These are phyloP conservation scores for Tetradesmus obliquus DNA, from an alignment of 139 green algal genomes.

Conservation along the genomic window DNA sequence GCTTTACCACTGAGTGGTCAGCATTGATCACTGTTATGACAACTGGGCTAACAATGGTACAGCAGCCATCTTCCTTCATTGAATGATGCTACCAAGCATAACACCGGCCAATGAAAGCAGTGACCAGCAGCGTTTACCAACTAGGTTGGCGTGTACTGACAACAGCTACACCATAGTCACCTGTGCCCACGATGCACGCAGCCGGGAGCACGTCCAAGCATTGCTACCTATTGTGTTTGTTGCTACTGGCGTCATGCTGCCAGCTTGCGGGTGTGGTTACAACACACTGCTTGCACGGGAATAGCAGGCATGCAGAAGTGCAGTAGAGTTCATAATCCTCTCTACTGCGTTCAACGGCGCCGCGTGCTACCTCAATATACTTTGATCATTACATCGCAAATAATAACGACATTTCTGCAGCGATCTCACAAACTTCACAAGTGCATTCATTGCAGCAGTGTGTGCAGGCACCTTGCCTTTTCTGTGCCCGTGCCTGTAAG, in stretches of 20 bases:
- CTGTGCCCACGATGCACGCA: not conserved
- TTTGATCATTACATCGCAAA: not conserved
- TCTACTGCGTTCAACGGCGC: not conserved
- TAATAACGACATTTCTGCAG: not conserved
- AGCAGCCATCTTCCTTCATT: not conserved
- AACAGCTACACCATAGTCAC: no score
- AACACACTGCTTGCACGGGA: not conserved
- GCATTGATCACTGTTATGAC: no score
- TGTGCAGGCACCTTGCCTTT: not conserved
- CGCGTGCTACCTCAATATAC: not conserved
- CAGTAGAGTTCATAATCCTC: not conserved
- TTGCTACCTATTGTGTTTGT: not conserved
- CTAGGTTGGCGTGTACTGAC: no score
- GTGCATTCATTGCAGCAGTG: not conserved
- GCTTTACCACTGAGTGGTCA: no score
- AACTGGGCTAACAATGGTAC: not conserved
- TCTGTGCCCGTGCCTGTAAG: not conserved
- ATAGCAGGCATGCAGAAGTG: not conserved
- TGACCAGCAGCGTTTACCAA: no score
- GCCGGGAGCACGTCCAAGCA: not conserved
- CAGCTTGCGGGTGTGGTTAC: not conserved
- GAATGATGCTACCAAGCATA: no score
- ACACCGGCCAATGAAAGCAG: no score
- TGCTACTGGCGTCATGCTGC: not conserved
- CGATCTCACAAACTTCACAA: not conserved